Percentiles rank a stretch among this genome's conserved stretches.
Evolutionary conservation across 495 filamentous ascomycete genomes (phyloP).

Genomic region (Sporormia fimetaria): DNA sequence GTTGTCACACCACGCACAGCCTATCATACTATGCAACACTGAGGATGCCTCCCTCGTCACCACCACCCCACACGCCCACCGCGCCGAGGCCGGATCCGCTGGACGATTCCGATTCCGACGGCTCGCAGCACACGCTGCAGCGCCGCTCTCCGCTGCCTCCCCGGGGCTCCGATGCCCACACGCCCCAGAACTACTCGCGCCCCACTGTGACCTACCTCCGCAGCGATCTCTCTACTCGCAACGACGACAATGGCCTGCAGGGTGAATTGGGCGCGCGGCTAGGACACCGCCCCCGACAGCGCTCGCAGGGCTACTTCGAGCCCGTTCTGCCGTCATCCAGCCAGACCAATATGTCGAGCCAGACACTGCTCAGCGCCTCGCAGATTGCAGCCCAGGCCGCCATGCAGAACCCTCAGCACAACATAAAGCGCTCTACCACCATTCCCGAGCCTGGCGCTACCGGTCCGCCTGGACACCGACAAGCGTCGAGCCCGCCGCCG

Average conservation of each 20-base stretch:
- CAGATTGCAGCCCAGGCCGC: conserved; percentile 87
- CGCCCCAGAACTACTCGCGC: conserved; percentile 48
- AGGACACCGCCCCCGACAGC: conserved; percentile 41
- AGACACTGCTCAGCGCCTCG: conserved; percentile 50
- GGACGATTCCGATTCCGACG: conserved; percentile 24
- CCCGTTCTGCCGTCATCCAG: conserved; percentile 65
- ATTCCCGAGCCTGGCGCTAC: conserved; percentile 38
- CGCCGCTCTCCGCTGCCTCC: conserved; percentile 24
- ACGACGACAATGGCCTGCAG: conserved; percentile 13
- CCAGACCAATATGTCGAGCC: conserved; percentile 34
- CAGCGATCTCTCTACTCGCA: conserved; percentile 15
- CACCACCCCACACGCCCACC: conserved; percentile 21
- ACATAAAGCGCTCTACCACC: conserved; percentile 62
- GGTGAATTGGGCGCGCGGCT: conserved; percentile 15
- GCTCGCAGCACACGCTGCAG: conserved; percentile 21
- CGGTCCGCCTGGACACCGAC: conserved; percentile 39
- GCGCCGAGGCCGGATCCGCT: conserved; percentile 10
- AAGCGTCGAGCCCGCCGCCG: conserved; percentile 44
- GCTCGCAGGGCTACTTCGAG: conserved; percentile 85
- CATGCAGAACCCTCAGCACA: conserved; percentile 52
- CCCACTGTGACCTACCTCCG: conserved; percentile 19
- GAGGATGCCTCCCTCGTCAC: conserved; percentile 20
- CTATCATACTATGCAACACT: conserved; percentile 1
- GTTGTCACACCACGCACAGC: conserved; percentile 3
- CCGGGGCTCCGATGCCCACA: conserved; percentile 19